Conservation (phyloP, 208 protist species). For the Leishmania mexicana region DNA sequence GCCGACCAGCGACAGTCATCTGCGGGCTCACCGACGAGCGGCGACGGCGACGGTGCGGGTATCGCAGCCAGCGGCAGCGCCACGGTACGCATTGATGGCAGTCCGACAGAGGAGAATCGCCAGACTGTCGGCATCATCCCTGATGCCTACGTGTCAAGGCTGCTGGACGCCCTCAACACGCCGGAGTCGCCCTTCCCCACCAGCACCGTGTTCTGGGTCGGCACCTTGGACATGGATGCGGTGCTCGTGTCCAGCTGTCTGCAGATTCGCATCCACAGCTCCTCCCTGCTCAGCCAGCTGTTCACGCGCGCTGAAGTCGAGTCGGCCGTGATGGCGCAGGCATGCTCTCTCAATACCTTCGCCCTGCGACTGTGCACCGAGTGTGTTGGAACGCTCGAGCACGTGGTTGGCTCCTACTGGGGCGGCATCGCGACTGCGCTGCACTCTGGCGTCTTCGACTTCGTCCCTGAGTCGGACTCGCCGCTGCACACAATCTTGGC, state of each 20-base stretch:
- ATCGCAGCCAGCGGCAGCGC: conserved; percentile 9
- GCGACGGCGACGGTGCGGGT: not conserved
- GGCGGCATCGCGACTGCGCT: conserved; percentile 74
- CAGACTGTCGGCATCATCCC: conserved; percentile 8
- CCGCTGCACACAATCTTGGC: conserved; percentile 45
- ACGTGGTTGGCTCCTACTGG: conserved; percentile 84
- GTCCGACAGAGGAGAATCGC: not conserved
- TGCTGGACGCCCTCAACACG: conserved; percentile 71
- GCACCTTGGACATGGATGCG: conserved; percentile 54
- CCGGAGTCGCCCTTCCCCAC: conserved; percentile 50
- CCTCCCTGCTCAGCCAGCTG: conserved; percentile 66
- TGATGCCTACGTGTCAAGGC: conserved; percentile 33
- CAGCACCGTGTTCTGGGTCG: conserved; percentile 66
- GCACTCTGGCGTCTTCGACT: conserved; percentile 75
- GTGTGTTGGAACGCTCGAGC: conserved; percentile 69
- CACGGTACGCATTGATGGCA: not conserved
- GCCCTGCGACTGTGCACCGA: conserved; percentile 52
- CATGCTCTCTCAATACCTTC: conserved; percentile 52
- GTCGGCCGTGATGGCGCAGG: conserved; percentile 51
- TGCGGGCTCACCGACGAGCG: not conserved
- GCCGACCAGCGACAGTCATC: not conserved
- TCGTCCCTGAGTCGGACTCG: conserved; percentile 36
- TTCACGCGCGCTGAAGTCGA: conserved; percentile 55
- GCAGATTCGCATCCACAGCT: conserved; percentile 66
- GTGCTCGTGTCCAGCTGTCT: conserved; percentile 72